Base-by-base conservation (phyloP, 352 stramenopile genomes). In the Phytophthora pseudosyringae region DNA sequence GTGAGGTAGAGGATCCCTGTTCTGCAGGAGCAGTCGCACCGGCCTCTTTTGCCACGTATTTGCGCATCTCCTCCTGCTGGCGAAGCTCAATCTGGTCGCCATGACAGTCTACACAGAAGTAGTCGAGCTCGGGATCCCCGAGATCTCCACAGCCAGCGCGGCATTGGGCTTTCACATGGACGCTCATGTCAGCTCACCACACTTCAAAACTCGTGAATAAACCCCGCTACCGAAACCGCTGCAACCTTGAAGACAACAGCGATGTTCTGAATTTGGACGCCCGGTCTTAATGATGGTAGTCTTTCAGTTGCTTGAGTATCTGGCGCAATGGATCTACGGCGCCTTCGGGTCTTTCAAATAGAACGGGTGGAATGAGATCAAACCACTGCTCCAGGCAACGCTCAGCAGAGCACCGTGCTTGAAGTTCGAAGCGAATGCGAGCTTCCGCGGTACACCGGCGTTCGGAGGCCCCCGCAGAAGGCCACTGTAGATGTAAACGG, bases 291-390 rank as follows among this genome's bases (percentile, higher is more conserved):
- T 55, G 8, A 21, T 43, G 33, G 33, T 35, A 10, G 50, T 41
- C 25, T 12, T 60, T 44, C 59, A 35, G 25, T 13, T 39, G 54
- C 47, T 51, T 15, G 29, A 45, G 32, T 51, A 28, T 56, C 36
- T 73, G 32, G 25, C 1, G 9, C 43, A 33, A 52, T 41, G 18
- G 5, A 45, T 36, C 56, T 73, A 77, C 47, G 35, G 29, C 21
- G 65, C 53, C 48, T 64, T 73, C n/a, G 69, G 69, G 11, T 80
- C 68, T 55, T 87, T 56, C 61, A 89, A 83, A 71, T 92, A 92
- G 62, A 94, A 94, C 21, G 86, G 86, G 57, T 91, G 73, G 59
- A 94, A 94, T 9, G 81, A 87, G 54, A 94, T 76, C 40, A 92
- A 62, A 0, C 86, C 86, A n/a, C 75, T 89, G 69, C 83, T 92